Base-by-base conservation (phyloP, 768 basidiomycete genomes). In the Hypholoma fasciculare region DNA sequence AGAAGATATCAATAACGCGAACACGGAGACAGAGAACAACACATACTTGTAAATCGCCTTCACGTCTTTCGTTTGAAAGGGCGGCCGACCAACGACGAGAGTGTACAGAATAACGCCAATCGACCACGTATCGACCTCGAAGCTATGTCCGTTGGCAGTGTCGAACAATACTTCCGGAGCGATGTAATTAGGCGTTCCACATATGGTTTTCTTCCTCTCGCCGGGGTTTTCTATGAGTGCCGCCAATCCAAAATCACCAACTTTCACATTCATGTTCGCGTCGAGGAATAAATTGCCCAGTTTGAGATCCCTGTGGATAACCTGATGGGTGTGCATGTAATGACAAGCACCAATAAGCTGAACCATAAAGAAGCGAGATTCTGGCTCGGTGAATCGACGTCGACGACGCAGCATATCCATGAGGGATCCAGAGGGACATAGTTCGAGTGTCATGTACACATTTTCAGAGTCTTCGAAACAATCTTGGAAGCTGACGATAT, bases 121-220 rank as follows among this genome's bases (percentile, higher is more conserved):
- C 2, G 92, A 94, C 96, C 96, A 99, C 8, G 94, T 91, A 70
- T 99, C 96, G 27, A 98, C 96, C 75, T 99, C 97, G 64, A 97
- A 99, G 69, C 92, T 95, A 73, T 99, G 96, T 1, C 96, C 96
- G 62, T 94, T 96, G 16, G 88, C 92, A 23, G 90, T 94, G 70
- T 98, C 95, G 70, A 96, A 97, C 63, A 99, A 77, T 20, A 98
- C 95, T 69, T 98, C 96, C 0, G 97, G 97, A 0, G 97, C 96
- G 61, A 99, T 98, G 70, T 99, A 98, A 70, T 99, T 98, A 1
- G 96, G 97, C 0, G 96, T 99, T 1, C 96, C 96, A 63, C 97
- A 98, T 48, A 98, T 97, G 0, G 96, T 99, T 85, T 98, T 98
- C 82, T 98, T 97, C 68, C 96, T 78, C 72, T 98, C 96, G 0